Conservation (phyloP, 495 filamentous ascomycete species). For the Talaromyces thailandensis region DNA sequence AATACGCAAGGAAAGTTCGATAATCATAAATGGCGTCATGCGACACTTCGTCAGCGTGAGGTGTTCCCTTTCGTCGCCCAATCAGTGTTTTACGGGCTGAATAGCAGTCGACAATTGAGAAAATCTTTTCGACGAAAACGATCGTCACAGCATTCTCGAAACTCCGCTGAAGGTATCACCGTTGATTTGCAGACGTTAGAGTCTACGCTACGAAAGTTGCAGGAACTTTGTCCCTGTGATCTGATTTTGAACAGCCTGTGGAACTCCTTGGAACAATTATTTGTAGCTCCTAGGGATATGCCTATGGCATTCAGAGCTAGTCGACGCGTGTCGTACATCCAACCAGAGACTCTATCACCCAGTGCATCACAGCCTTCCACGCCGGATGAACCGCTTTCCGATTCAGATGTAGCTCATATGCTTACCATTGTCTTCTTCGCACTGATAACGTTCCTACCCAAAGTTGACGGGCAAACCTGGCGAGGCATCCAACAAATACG, state of each 20-base stretch:
- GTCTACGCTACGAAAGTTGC: conserved; percentile 24
- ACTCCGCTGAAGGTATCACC: conserved; percentile 7
- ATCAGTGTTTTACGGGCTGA: conserved; percentile 64
- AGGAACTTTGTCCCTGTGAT: conserved; percentile 33
- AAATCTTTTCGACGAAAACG: conserved; percentile 50
- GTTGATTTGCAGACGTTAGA: conserved; percentile 25
- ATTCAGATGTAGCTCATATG: conserved; percentile 47
- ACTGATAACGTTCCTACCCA: conserved; percentile 43
- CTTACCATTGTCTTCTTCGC: conserved; percentile 48
- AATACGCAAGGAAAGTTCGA: conserved; percentile 31
- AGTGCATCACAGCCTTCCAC: conserved; percentile 16
- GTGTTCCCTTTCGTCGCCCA: conserved; percentile 57
- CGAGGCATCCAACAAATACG: conserved; percentile 41
- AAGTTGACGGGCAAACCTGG: conserved; percentile 38
- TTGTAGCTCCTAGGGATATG: conserved; percentile 53
- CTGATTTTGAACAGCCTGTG: conserved; percentile 71
- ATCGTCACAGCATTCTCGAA: conserved; percentile 8
- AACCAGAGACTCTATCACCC: conserved; percentile 16
- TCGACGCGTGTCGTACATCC: conserved; percentile 29
- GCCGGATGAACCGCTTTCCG: conserved; percentile 33
- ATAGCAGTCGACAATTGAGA: conserved; percentile 53
- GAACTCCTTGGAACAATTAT: conserved; percentile 59
- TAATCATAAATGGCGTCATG: conserved; percentile 29
- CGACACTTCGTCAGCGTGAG: conserved; percentile 28
- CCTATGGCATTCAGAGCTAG: conserved; percentile 22